These are phyloP conservation scores for Peribolospora kevripleyi DNA, from an alignment of 768 basidiomycete species.

Conservation along the genomic window DNA sequence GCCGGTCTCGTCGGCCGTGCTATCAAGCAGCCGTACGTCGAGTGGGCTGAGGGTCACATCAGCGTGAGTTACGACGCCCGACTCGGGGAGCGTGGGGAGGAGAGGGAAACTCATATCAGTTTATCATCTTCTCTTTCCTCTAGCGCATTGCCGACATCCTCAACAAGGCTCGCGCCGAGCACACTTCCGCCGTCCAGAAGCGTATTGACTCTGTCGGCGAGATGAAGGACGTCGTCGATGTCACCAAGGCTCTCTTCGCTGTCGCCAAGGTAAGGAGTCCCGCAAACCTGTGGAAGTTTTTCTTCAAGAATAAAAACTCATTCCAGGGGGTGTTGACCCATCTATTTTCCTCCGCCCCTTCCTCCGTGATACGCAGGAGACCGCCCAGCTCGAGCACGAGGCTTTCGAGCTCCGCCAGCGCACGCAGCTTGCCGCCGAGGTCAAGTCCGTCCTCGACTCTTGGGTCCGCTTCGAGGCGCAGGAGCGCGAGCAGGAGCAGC, in stretches of 20 bases:
- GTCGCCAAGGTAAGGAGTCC: slow-evolving; percentile 49
- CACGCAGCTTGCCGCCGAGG: slow-evolving; percentile 57
- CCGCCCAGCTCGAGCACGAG: slow-evolving; percentile 66
- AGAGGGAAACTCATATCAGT: background rate
- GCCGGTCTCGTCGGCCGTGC: slow-evolving; percentile 62
- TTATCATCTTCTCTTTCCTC: background rate
- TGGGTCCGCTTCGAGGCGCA: slow-evolving; percentile 98
- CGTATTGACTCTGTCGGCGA: slow-evolving; percentile 75
- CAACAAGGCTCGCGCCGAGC: slow-evolving; percentile 54
- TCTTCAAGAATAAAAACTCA: background rate
- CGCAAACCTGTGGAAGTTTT: background rate
- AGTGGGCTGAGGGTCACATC: slow-evolving; percentile 80
- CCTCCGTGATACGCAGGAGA: slow-evolving; percentile 37
- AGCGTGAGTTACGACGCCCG: slow-evolving; percentile 18
- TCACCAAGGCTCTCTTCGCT: slow-evolving; percentile 74
- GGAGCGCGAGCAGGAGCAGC: slow-evolving; percentile 86
- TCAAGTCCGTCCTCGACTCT: slow-evolving; percentile 84
- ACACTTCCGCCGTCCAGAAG: slow-evolving; percentile 77
- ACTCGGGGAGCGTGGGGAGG: background rate
- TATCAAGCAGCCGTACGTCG: slow-evolving; percentile 32
- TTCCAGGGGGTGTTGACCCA: background rate
- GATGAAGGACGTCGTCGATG: slow-evolving; percentile 82
- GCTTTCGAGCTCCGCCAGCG: slow-evolving; percentile 80
- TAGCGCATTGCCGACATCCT: slow-evolving; percentile 54
- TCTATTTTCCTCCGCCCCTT: background rate